phyloP scores from a whole-genome alignment of 2,329 filamentous ascomycete genomes.

The Fusarium haematococcum region DNA sequence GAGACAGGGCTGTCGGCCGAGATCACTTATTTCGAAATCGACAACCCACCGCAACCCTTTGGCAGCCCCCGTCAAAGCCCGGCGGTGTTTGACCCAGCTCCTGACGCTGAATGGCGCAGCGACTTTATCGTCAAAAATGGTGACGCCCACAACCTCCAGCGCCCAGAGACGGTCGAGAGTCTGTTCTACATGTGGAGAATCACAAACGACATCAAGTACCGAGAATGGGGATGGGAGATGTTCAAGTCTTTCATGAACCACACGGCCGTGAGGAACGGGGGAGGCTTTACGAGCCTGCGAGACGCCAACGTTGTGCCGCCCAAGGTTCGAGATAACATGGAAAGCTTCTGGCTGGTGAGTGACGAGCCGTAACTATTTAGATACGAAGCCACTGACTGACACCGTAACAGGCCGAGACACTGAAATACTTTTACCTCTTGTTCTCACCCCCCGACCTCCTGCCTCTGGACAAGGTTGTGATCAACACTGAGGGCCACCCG shows the following conservation, averaged over 20 bases:
- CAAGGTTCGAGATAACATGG: conserved; percentile 87
- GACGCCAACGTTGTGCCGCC: conserved; percentile 81
- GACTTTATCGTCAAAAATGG: conserved; percentile 84
- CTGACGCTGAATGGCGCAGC: conserved; percentile 74
- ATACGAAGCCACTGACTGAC: conserved; percentile 34
- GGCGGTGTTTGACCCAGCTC: conserved; percentile 61
- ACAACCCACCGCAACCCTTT: conserved; percentile 72
- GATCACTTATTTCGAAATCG: conserved; percentile 90
- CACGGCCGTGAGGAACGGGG: conserved; percentile 80
- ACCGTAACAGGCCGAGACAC: conserved; percentile 81
- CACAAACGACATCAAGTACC: conserved; percentile 88
- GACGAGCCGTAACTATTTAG: not conserved
- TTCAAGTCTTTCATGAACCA: conserved; percentile 92
- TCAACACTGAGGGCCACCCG: conserved; percentile 96
- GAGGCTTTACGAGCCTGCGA: conserved; percentile 84
- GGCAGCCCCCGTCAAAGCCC: conserved; percentile 63
- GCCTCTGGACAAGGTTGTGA: conserved; percentile 86
- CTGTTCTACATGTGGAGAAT: conserved; percentile 99
- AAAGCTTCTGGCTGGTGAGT: conserved; percentile 96
- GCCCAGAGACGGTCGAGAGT: conserved; percentile 96
- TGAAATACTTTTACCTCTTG: conserved; percentile 97
- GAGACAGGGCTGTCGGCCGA: conserved; percentile 92
- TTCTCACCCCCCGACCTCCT: conserved; percentile 88
- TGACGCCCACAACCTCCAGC: conserved; percentile 93
- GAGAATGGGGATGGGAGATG: conserved; percentile 99